Evolutionary conservation across 2,329 filamentous ascomycete species (phyloP), one percentile per base, ranked within the genome.

Genomic region (Alternaria dauci): DNA sequence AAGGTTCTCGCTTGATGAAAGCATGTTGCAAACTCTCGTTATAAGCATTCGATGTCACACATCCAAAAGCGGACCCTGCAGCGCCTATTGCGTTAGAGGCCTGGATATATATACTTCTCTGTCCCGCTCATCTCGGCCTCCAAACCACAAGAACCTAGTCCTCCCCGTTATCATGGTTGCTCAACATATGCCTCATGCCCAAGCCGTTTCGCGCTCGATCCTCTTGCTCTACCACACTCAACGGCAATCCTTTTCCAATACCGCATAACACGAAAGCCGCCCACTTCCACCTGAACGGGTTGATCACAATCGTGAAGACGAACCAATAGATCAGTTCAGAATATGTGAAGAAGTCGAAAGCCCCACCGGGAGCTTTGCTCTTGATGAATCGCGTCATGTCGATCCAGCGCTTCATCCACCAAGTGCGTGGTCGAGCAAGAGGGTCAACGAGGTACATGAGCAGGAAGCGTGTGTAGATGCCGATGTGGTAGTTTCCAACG

Each of bases 241-340:
- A 83, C 0, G 92, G 92, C 47, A 95, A 73, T 20, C 82, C 82
- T 43, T 86, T 83, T 0, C 91, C 91, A 30, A 94, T 75, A 0
- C 93, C 92, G 61, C 90, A 90, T 70, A 96, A 89, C 16, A 96
- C 91, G 74, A 96, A 96, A 0, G 89, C 75, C 0, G 89, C 91
- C 93, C 92, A 96, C 81, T 96, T 96, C 92, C 92, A 96, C 8
- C 92, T 82, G 78, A 96, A 96, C 0, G 93, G 93, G 73, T 96
- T 96, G 70, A 95, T 85, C 5, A 85, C 81, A 42, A 94, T 88
- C 58, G 90, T 90, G 72, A 95, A 96, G 6, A 88, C 76, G 67
- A 94, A 95, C 93, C 92, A 96, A 83, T 91, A 96, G 5, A 95
- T 74, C 52, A 96, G 81, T 78, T 96, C 93, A 0, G 91, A 84